Evolutionary conservation across 1,284 basidiomycete genomes (phyloP), one percentile per base, ranked within the genome.

Genomic region (Ceraceosorus guamensis): DNA sequence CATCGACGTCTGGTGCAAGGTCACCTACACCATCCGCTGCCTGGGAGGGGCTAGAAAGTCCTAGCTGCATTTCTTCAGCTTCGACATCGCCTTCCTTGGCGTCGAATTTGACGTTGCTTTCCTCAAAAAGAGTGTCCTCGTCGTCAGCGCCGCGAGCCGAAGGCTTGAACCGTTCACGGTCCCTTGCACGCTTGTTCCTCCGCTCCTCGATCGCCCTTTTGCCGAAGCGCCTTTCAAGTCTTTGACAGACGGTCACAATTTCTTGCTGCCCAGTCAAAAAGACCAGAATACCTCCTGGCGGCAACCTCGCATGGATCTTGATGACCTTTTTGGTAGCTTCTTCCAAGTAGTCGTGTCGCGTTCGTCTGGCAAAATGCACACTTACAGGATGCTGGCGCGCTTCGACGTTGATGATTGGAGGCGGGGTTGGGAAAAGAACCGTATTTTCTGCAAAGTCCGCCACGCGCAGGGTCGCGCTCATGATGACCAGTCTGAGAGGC

Each of bases 381-480:
- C 91, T 93, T 35, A 99, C 95, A 0, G 92, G 89, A 78, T 97
- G 87, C 77, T 97, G 93, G 18, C 95, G 87, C 0, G 89, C 88
- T 30, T 85, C 82, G 56, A 98, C 87, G 66, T 85, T 87, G 75
- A 98, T 87, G 50, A 97, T 83, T 0, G 95, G 95, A 13, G 95
- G 93, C 5, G 89, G 84, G 0, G 80, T 80, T 0, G 84, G 63
- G 78, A 99, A 99, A 2, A 99, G 81, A 0, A 83, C 83, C 49
- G 79, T 82, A 78, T 99, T 98, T 61, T 87, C 84, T 0, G 87
- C 86, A 71, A 99, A 98, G 77, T 98, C 95, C 52, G 85, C 84
- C 30, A 97, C 87, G 31, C 92, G 88, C 5, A 98, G 83, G 0
- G 95, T 98, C 1, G 95, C 95, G 44, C 93, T 98, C 95, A 99